These are phyloP conservation scores for Podochytrium sp. DNA, from an alignment of 192 early-diverging fungal genomes.

Conservation along the genomic window DNA sequence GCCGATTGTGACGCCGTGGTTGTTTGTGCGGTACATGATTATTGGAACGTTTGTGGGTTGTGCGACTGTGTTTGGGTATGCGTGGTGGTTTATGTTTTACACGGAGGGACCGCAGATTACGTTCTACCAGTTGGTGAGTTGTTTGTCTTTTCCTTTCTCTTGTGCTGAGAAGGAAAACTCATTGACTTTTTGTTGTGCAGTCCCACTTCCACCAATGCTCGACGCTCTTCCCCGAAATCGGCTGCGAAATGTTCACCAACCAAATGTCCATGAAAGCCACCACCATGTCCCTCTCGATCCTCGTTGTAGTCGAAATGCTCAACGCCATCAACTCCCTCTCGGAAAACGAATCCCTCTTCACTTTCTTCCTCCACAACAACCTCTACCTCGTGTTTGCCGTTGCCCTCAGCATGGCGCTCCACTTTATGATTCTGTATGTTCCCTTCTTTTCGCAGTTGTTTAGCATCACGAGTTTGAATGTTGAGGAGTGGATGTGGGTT, in stretches of 20 bases:
- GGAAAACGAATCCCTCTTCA: slow-evolving; percentile 92
- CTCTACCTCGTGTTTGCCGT: slow-evolving; percentile 85
- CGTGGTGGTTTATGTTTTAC: slow-evolving; percentile 99
- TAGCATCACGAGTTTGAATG: slow-evolving; percentile 84
- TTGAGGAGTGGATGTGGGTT: slow-evolving; percentile 89
- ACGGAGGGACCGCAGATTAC: slow-evolving; percentile 83
- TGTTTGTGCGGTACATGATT: slow-evolving; percentile 93
- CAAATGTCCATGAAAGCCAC: slow-evolving; percentile 82
- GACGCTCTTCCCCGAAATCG: slow-evolving; percentile 86
- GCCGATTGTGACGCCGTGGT: slow-evolving; percentile 90
- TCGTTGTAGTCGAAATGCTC: slow-evolving; percentile 98
- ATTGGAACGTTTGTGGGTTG: slow-evolving; percentile 90
- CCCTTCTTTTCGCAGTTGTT: slow-evolving; percentile 94
- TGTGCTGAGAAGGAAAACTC: not conserved
- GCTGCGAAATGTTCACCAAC: slow-evolving; percentile 89
- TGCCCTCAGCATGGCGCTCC: slow-evolving; percentile 86
- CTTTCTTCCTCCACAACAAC: slow-evolving; percentile 91
- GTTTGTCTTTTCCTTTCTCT: not conserved
- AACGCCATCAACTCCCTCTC: slow-evolving; percentile 94
- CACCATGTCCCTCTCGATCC: slow-evolving; percentile 92
- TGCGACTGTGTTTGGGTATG: slow-evolving; percentile 95
- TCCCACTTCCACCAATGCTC: slow-evolving; percentile 93
- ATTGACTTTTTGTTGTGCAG: slow-evolving; percentile 41
- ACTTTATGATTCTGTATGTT: slow-evolving; percentile 96
- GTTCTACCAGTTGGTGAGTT: slow-evolving; percentile 82